phyloP scores from a whole-genome alignment of 2,329 filamentous ascomycete species.

The Phaeophleospora eucalypticola region DNA sequence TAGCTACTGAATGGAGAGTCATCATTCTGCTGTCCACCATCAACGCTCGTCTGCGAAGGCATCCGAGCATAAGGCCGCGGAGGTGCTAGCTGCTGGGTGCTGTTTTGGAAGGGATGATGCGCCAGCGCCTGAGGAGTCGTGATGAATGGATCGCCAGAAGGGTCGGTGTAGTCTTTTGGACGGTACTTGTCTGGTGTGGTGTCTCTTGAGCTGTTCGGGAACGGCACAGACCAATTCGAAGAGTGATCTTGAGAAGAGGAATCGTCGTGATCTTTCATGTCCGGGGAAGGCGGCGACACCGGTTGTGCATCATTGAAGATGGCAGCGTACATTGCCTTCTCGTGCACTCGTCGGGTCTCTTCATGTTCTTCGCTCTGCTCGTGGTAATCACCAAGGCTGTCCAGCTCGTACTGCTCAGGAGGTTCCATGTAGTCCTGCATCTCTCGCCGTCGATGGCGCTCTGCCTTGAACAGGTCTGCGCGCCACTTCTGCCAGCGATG shows the following conservation, averaged over 20 bases:
- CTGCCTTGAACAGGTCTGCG: constrained; percentile 62
- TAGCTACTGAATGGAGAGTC: no score
- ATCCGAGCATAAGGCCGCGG: neutral
- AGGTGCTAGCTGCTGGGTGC: constrained; percentile 34
- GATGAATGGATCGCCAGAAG: constrained; percentile 22
- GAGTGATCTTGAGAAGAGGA: constrained; percentile 1
- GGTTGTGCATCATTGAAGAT: constrained; percentile 35
- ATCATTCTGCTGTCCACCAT: constrained; percentile 13
- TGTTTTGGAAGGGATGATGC: constrained; percentile 41
- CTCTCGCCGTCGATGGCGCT: constrained; percentile 42
- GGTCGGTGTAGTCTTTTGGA: constrained; percentile 26
- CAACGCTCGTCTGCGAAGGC: constrained; percentile 4
- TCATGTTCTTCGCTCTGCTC: constrained; percentile 19
- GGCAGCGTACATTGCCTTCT: constrained; percentile 30
- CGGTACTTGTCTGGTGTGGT: constrained; percentile 16
- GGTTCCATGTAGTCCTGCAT: constrained; percentile 19
- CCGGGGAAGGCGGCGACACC: constrained; percentile 31
- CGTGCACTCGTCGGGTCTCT: constrained; percentile 36
- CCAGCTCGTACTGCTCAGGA: constrained; percentile 21
- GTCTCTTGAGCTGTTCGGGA: constrained; percentile 5
- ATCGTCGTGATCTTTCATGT: constrained; percentile 6
- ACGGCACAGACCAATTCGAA: neutral
- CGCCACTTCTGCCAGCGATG: constrained; percentile 78
- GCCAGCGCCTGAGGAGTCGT: constrained; percentile 21
- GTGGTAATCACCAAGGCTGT: constrained; percentile 8